Percentiles rank a stretch among this genome's conserved stretches.
Evolutionary conservation across 2,329 filamentous ascomycete genomes (phyloP).

Genomic region (Arthroderma uncinatum): DNA sequence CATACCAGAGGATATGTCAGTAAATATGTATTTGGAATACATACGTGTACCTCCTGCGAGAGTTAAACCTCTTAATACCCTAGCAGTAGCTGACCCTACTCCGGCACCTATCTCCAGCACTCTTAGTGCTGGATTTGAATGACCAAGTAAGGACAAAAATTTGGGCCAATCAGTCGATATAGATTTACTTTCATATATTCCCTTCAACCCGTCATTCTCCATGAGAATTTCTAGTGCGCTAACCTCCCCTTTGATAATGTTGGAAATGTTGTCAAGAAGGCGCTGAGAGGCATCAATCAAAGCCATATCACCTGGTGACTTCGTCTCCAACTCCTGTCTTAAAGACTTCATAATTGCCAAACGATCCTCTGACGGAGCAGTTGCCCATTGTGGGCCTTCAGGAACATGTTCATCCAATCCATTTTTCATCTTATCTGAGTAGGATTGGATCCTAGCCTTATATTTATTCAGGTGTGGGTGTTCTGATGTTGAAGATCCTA

Average conservation of each 20-base stretch:
- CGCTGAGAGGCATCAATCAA: background rate
- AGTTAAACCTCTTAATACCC: background rate
- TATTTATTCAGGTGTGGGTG: background rate
- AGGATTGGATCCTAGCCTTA: background rate
- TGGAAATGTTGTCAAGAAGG: background rate
- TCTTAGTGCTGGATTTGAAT: background rate
- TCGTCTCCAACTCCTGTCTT: background rate
- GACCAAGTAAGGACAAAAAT: background rate
- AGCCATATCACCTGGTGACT: background rate
- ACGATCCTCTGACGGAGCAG: background rate
- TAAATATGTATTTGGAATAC: slow-evolving; percentile 11
- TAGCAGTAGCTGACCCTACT: background rate
- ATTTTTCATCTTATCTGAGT: background rate
- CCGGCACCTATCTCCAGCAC: background rate
- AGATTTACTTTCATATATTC: background rate
- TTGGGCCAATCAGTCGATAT: background rate
- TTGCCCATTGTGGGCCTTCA: background rate
- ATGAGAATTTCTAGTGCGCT: background rate
- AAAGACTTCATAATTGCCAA: background rate
- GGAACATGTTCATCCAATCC: background rate
- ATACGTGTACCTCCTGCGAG: background rate
- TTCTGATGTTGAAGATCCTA: background rate
- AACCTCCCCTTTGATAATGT: background rate
- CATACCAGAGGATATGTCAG: slow-evolving; percentile 1
- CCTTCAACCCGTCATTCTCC: background rate